Evolutionary conservation across 2,329 filamentous ascomycete genomes (phyloP), one percentile per base, ranked within the genome.

Genomic region (Monosporascus sp.): DNA sequence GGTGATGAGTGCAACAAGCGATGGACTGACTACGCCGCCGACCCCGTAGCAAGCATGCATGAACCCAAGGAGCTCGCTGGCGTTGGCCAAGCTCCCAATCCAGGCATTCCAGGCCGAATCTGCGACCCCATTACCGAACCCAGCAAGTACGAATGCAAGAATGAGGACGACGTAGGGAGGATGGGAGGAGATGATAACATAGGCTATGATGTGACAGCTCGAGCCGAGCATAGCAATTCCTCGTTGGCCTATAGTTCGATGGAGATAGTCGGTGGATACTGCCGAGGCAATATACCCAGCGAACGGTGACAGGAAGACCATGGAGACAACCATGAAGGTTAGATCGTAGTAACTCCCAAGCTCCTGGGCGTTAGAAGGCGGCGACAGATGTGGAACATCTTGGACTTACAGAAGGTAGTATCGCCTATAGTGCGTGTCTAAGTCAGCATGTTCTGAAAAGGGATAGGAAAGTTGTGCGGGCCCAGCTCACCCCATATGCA

Each of bases 1-100:
- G 38, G 91, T 82, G 77, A 92, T 81, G 0, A 79, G 79, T 0
- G 88, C 90, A 0, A 87, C 86, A 48, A 90, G 78, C 3, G 91
- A 66, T 0, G 88, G 88, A n/a, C 81, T 78, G 0, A 90, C 70
- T 0, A 86, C 83, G 1, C 85, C 88, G 0, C 88, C 87, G 0
- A 84, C 59, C 0, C 86, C 86, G 62, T 90, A 91, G 50, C 81
- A 81, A 0, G 80, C 85, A 60, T 90, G 87, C 24, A 91, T 69
- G 51, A 89, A 76, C 0, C 87, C 87, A 0, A 89, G 74, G 1
- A 90, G 68, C 64, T 90, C 83, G 59, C 90, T 90, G 1, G 86
- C 81, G 52, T 81, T 81, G 8, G 79, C 78, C 78, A 91, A 84
- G 59, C 83, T 85, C 0, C 88, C 88, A 16, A 80, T 67, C 72